phyloP scores from a whole-genome alignment of 345 rosid species.

The Theobroma cacao region DNA sequence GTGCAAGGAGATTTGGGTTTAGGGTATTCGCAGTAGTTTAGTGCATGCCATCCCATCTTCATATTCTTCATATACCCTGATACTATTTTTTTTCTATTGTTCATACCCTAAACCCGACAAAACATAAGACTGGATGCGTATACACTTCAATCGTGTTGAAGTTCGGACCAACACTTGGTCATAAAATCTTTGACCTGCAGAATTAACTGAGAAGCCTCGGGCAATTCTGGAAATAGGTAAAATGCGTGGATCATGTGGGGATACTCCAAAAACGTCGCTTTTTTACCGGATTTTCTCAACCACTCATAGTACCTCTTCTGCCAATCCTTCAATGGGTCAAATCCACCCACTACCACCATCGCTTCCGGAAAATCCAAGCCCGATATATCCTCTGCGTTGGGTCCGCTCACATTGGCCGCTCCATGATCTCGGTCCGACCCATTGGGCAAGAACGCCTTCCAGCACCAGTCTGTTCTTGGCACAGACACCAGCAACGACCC shows the following conservation, averaged over 20 bases:
- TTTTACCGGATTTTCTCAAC: conserved; percentile 66
- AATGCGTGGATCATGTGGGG: conserved; percentile 78
- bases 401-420: conserved; percentile 48
- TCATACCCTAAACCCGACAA: too few species aligned
- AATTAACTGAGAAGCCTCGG: conserved; percentile 45
- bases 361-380: conserved; percentile 51
- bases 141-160: not conserved
- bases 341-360: conserved; percentile 50
- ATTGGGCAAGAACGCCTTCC: conserved; percentile 55
- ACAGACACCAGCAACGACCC: conserved; percentile 38
- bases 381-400: conserved; percentile 40
- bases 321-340: conserved; percentile 84
- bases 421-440: conserved; percentile 58
- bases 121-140: too few species aligned
- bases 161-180: conserved; percentile 13
- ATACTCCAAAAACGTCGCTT: conserved; percentile 57
- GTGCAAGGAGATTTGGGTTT: too few species aligned
- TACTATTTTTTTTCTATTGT: too few species aligned
- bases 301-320: conserved; percentile 65
- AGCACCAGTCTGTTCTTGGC: conserved; percentile 47
- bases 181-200: conserved; percentile 54
- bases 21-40: too few species aligned
- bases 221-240: conserved; percentile 69
- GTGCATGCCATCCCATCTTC: too few species aligned
- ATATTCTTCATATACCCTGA: too few species aligned